phyloP scores from a whole-genome alignment of 139 green algal species.

The Volvox africanus region DNA sequence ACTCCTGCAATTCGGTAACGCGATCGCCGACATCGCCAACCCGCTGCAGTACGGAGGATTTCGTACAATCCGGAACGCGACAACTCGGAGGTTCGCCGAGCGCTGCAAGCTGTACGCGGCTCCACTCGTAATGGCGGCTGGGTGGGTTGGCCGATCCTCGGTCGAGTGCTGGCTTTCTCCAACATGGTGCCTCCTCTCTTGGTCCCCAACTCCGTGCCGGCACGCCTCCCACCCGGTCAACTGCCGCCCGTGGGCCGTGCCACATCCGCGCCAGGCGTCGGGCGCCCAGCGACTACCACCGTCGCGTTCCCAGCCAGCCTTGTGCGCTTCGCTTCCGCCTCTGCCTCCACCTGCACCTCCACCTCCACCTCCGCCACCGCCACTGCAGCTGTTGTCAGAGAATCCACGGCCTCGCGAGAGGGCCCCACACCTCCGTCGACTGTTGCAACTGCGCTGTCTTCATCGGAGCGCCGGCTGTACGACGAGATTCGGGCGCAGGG shows the following conservation, averaged over 20 bases:
- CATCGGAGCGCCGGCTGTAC: neutral
- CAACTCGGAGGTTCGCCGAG: neutral
- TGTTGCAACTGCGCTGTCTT: neutral
- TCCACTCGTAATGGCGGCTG: neutral
- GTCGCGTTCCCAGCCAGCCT: neutral
- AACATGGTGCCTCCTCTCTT: too few species aligned
- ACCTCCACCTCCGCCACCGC: neutral
- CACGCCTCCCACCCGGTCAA: neutral
- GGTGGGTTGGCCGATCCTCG: too few species aligned
- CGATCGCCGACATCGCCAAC: too few species aligned
- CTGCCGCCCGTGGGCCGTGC: neutral
- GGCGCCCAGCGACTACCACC: neutral
- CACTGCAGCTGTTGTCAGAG: neutral
- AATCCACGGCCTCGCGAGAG: too few species aligned
- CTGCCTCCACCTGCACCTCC: neutral
- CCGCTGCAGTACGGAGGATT: slow-evolving; percentile 2
- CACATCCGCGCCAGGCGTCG: neutral
- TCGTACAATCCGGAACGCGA: neutral
- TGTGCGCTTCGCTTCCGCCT: neutral
- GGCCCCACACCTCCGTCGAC: neutral
- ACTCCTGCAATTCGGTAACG: neutral
- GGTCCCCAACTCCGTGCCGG: neutral
- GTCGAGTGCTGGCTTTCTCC: too few species aligned
- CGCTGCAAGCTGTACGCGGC: neutral
- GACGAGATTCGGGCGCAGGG: neutral